Conservation (phyloP, 179 eudicot genomes). For the Spergularia azorica region DNA sequence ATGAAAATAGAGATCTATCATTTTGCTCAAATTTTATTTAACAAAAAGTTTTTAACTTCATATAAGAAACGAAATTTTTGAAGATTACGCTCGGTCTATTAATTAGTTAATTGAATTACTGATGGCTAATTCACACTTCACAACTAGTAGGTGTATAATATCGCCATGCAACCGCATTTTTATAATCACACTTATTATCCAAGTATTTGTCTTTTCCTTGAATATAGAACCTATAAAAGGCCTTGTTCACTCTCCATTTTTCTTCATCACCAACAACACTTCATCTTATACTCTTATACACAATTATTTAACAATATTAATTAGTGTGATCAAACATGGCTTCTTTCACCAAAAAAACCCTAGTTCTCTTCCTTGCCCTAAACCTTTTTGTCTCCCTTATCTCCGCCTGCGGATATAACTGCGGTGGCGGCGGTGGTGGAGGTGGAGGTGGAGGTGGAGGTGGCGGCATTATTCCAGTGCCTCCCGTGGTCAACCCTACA, state of each 20-base stretch:
- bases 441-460: slow-evolving; percentile 11
- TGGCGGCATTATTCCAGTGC: slow-evolving; percentile 13
- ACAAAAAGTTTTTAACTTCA: too few species aligned
- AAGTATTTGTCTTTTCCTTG: not conserved
- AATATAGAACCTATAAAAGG: slow-evolving; percentile 9
- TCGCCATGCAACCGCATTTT: not conserved
- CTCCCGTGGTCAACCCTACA: slow-evolving; percentile 31
- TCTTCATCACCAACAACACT: slow-evolving; percentile 7
- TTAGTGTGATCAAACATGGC: slow-evolving; percentile 27
- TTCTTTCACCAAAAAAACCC: slow-evolving; percentile 28
- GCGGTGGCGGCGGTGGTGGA: too few species aligned
- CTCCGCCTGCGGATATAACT: slow-evolving; percentile 25
- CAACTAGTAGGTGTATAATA: not conserved
- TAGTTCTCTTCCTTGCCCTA: slow-evolving; percentile 40
- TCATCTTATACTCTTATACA: not conserved
- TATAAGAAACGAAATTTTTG: not conserved
- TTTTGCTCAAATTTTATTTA: not conserved
- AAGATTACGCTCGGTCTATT: not conserved
- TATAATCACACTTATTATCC: not conserved
- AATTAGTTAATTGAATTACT: too few species aligned
- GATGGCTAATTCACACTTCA: not conserved
- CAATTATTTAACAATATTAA: not conserved
- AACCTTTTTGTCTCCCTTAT: slow-evolving; percentile 55
- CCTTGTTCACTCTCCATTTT: not conserved
- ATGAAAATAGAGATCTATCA: not conserved